These are phyloP conservation scores for Schizophyllum commune DNA, from an alignment of 1,284 basidiomycete genomes.

Conservation along the genomic window DNA sequence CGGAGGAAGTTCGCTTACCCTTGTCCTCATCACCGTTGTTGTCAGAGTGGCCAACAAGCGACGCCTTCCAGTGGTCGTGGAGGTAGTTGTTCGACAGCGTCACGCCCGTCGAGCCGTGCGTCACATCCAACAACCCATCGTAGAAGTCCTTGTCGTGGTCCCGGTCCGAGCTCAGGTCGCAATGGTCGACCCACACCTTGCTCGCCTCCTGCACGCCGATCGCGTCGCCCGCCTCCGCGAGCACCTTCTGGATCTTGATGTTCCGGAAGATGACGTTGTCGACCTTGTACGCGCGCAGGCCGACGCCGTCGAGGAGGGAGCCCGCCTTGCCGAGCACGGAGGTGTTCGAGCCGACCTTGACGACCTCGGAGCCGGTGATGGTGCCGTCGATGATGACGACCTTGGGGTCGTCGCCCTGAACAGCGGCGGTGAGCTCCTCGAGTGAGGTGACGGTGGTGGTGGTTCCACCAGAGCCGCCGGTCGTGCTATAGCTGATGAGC, in stretches of 20 bases:
- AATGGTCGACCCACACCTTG: conserved; percentile 40
- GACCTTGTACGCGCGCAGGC: conserved; percentile 22
- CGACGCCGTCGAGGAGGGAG: conserved; percentile 14
- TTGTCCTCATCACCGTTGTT: conserved; percentile 28
- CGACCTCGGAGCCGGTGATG: conserved; percentile 33
- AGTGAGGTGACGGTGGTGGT: conserved; percentile 34
- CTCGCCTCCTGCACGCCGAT: conserved; percentile 33
- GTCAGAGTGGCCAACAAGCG: conserved; percentile 36
- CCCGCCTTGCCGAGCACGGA: conserved; percentile 29
- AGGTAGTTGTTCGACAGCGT: conserved; percentile 33
- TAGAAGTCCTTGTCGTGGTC: conserved; percentile 32
- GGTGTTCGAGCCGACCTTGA: conserved; percentile 37
- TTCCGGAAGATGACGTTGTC: conserved; percentile 43
- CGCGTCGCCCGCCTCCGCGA: conserved; percentile 35
- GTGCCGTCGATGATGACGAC: conserved; percentile 37
- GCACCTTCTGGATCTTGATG: conserved; percentile 40
- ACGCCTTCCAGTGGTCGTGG: conserved; percentile 35
- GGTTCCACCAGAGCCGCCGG: conserved; percentile 35
- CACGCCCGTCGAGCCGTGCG: conserved; percentile 32
- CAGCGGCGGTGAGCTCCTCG: conserved; percentile 28
- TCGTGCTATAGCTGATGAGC: conserved; percentile 22
- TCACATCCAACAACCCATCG: conserved; percentile 14
- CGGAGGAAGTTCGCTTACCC: neutral
- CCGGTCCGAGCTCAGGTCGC: conserved; percentile 36
- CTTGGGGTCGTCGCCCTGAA: conserved; percentile 33